These are phyloP conservation scores for Somion occarium DNA, from an alignment of 1,284 basidiomycete genomes.

Conservation along the genomic window DNA sequence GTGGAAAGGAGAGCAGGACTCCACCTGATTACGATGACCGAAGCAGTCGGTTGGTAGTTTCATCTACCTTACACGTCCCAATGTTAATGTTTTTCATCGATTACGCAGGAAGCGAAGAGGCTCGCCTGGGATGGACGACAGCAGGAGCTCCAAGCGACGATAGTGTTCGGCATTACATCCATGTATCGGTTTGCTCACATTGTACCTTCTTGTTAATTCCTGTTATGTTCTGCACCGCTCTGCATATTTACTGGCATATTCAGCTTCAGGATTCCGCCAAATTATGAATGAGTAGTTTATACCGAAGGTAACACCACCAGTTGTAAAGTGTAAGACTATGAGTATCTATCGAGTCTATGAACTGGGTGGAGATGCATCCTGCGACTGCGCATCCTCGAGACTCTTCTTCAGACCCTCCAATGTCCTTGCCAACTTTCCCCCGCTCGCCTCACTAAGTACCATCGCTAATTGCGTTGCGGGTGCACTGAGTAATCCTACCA, in stretches of 20 bases:
- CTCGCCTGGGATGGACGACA: conserved; percentile 27
- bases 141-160: conserved; percentile 29
- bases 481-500: conserved; percentile 69
- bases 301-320: neutral
- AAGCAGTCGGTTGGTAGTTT: conserved; percentile 9
- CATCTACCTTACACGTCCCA: conserved; percentile 6
- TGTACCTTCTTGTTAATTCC: neutral
- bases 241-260: neutral
- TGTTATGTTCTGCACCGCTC: neutral
- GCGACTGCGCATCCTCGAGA: conserved; percentile 49
- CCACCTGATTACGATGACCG: conserved; percentile 17
- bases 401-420: conserved; percentile 74
- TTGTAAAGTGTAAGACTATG: neutral
- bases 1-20: conserved; percentile 33
- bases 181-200: neutral
- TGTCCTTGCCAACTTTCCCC: conserved; percentile 68
- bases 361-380: neutral
- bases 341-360: conserved; percentile 1
- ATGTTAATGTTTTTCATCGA: conserved; percentile 3
- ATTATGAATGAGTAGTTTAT: neutral
- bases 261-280: neutral
- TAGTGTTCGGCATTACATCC: conserved; percentile 11
- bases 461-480: conserved; percentile 67
- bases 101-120: conserved; percentile 26
- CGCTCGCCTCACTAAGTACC: conserved; percentile 67